Percentiles rank a stretch among this genome's conserved stretches.
phyloP scores from a whole-genome alignment of 495 filamentous ascomycete genomes.

The Neurospora hispaniola region DNA sequence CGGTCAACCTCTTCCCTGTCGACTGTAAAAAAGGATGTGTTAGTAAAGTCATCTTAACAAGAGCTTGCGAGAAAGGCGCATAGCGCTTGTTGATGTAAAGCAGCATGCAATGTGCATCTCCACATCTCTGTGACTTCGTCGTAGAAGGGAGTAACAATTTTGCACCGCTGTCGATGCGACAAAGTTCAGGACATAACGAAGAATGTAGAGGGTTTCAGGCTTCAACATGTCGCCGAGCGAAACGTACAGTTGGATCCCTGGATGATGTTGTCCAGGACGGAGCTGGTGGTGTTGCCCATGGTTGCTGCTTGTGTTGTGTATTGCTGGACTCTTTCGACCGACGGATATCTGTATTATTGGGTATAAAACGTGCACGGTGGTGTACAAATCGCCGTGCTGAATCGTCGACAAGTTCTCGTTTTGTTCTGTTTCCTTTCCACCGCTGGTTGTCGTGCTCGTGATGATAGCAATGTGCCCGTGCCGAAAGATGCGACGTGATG shows the following conservation, averaged over 20 bases:
- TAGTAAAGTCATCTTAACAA: not conserved
- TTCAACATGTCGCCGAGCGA: not conserved
- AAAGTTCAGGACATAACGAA: not conserved
- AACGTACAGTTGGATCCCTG: conserved; percentile 83
- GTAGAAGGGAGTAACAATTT: not conserved
- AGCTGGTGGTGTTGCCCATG: conserved; percentile 75
- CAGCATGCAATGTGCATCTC: not conserved
- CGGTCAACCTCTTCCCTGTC: conserved; percentile 94
- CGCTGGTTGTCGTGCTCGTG: not conserved
- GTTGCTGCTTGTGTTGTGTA: conserved; percentile 22
- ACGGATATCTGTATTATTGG: not conserved
- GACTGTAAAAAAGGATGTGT: conserved; percentile 43
- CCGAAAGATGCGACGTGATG: not conserved
- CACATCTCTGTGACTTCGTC: not conserved
- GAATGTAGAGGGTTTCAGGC: not conserved
- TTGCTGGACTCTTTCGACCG: not conserved
- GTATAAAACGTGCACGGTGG: not conserved
- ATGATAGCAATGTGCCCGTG: not conserved
- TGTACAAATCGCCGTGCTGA: not conserved
- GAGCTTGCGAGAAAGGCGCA: not conserved
- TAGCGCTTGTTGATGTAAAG: not conserved
- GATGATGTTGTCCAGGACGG: conserved; percentile 90
- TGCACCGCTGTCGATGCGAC: not conserved
- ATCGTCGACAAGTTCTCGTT: not conserved
- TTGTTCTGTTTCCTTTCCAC: not conserved